Conservation (phyloP, 2,329 filamentous ascomycete species). For the Aspergillus viridinutans region DNA sequence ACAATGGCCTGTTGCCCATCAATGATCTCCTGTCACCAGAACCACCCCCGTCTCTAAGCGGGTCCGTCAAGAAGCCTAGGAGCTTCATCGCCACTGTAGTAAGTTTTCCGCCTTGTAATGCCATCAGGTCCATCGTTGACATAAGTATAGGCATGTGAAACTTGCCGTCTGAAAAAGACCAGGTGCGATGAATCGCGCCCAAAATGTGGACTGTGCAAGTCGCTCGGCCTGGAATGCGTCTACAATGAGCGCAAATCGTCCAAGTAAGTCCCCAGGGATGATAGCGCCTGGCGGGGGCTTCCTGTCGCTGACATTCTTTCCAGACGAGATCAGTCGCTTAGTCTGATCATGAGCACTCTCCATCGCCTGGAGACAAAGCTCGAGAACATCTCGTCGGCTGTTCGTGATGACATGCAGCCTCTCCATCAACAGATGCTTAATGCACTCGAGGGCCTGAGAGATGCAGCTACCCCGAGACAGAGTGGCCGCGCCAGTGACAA, state of each 20-base stretch:
- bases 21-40: slow-evolving; percentile 35
- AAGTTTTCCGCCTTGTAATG: slow-evolving; percentile 6
- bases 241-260: slow-evolving; percentile 53
- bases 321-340: slow-evolving; percentile 52
- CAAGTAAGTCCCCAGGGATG: slow-evolving; percentile 35
- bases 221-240: slow-evolving; percentile 47
- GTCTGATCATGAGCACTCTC: slow-evolving; percentile 53
- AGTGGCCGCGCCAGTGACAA: slow-evolving; percentile 8
- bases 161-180: slow-evolving; percentile 52
- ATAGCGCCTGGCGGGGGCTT: not conserved
- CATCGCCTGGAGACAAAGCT: slow-evolving; percentile 51
- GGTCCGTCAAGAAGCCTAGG: slow-evolving; percentile 30
- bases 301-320: slow-evolving; percentile 3
- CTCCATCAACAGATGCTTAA: slow-evolving; percentile 26
- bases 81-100: slow-evolving; percentile 40
- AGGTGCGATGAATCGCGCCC: slow-evolving; percentile 54
- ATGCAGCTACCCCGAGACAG: slow-evolving; percentile 14
- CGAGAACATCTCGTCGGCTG: slow-evolving; percentile 42
- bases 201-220: slow-evolving; percentile 49
- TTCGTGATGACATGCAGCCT: slow-evolving; percentile 29
- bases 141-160: slow-evolving; percentile 48
- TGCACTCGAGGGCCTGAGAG: slow-evolving; percentile 11
- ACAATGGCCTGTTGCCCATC: slow-evolving; percentile 27
- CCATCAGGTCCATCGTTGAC: not conserved
- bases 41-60: slow-evolving; percentile 19